Base-by-base conservation (phyloP, 169 alveolate species). In the Plasmodium malariae region DNA sequence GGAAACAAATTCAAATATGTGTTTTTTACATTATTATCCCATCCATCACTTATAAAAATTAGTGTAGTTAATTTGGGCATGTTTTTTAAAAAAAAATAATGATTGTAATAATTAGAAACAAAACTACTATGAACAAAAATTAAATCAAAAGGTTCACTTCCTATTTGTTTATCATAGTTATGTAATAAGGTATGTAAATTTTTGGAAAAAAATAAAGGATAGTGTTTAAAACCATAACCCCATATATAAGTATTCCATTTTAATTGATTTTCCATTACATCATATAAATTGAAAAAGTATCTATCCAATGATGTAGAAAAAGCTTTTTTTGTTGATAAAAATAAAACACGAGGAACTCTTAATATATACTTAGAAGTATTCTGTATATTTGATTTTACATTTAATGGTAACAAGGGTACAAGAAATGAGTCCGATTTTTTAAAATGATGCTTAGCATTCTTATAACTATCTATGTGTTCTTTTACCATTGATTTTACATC, bases 181-280 rank as follows among this genome's bases (percentile, higher is more conserved):
- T 83, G 80, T 57, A 83, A 67, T 59, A 83, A 59, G 0, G 85
- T 67, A 32, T 83, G 83, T 67, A 83, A 43, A 67, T 83, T 83
- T 43, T 83, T 83, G 3, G 91, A 34, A 51, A 67, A 83, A 43
- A 83, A 83, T 30, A 83, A 28, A 0, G 91, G 91, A 48, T 83
- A 83, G 30, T 83, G 51, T 60, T 83, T 83, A 43, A 83, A 83
- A 30, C 91, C 91, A 57, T 65, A 83, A 24, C 91, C 91, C 91
- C 91, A 83, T 12, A 83, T 67, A 57, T 83, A 83, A 0, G 83
- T 51, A 30, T 83, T 67, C 91, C 91, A 83, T 54, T 83, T 83
- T 11, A 83, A 45, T n/a, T 83, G 91, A 28, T 57, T 65, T n/a
- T 51, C 83, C 91, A 83, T 83, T 34, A 83, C 36, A 28, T 83